Base-by-base conservation (phyloP, 352 stramenopile genomes). In the Halophytophthora batemanensis region DNA sequence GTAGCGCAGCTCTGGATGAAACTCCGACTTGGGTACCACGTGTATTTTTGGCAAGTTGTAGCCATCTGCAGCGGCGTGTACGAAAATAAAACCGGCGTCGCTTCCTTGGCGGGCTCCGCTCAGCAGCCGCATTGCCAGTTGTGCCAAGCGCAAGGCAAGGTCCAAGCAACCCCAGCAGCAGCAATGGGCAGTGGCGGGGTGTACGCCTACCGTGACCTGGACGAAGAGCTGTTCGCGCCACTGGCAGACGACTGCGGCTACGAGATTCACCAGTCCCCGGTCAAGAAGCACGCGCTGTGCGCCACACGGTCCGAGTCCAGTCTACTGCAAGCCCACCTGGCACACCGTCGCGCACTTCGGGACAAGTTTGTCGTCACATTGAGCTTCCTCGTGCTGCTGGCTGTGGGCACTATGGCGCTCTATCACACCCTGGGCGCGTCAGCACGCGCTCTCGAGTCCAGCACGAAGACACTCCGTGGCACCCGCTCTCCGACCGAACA, bases 181-280 rank as follows among this genome's bases (percentile, higher is more conserved):
- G 19, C 17, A 8, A 66, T 66, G 46, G 46, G 45, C 2, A 13
- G 39, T 25, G 38, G 39, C 28, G 49, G 50, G 2, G 49, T 46
- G 11, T 62, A 49, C 19, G 63, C 58, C 15, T 64, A 65, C 52
- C 49, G 47, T 25, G 63, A 72, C 15, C 65, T 65, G 53, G 63
- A 71, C 33, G 53, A 71, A 25, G 58, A 62, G 28, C 56, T 68
- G 41, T 71, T 71, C 42, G 15, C 53, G 45, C 59, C 59, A 12
- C 38, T 59, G 23, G 63, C 65, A 34, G 37, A 29, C 47, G 53
- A 59, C 7, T 45, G 41, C 34, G 59, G 50, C 34, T 71, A 68
- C 46, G 39, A 71, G 41, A 64, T 53, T 29, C 53, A 71, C 50
- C 29, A 59, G 43, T 68, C 62, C 3, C 58, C 53, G 2, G 22